Evolutionary conservation across 2,329 filamentous ascomycete genomes (phyloP), one percentile per base, ranked within the genome.

Genomic region (Fusarium foetens): DNA sequence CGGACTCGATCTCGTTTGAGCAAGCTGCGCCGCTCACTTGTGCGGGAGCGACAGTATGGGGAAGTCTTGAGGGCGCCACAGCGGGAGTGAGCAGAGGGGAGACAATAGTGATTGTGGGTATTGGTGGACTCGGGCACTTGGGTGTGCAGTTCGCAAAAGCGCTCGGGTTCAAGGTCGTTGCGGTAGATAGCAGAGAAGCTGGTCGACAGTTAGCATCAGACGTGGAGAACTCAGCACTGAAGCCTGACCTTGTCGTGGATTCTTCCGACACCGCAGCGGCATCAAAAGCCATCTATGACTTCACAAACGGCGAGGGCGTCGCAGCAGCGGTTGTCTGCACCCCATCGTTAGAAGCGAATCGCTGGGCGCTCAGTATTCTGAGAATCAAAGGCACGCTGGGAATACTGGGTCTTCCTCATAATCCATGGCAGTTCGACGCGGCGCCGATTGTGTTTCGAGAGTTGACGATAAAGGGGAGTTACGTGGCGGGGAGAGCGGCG

Each of bases 171-270:
- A 29, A 23, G 8, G 45, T 54, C 7, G 17, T 66, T 13, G 63
- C 63, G 6, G 60, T 43, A 14, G 63, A 66, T 25, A 66, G 49
- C n/a, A 65, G 63, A 58, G 36, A 66, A 35, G 63, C 63, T 43
- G 63, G 63, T 8, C 46, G 60, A 45, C 27, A 65, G 16, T 14
- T 65, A 31, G 60, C 60, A 43, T 45, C 41, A 12, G 43, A 65
- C 33, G 21, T 65, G 36, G 49, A 45, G 11, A 66, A 51, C 8
- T 5, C 51, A 9, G 3, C 21, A 2, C 10, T 66, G 1, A 51
- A 29, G 8, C 59, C 63, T 10, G 63, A 65, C 21, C 27, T 66
- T 6, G 42, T 65, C 6, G 31, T 66, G 1, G 60, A 66, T 19
- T 66, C 63, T 6, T 66, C 63, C 7, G 38, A 65, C 27, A 64